Percentiles rank a stretch among this genome's conserved stretches.
These are phyloP conservation scores for Cotoneaster glaucophyllus DNA, from an alignment of 306 rosid genomes.

Conservation along the genomic window DNA sequence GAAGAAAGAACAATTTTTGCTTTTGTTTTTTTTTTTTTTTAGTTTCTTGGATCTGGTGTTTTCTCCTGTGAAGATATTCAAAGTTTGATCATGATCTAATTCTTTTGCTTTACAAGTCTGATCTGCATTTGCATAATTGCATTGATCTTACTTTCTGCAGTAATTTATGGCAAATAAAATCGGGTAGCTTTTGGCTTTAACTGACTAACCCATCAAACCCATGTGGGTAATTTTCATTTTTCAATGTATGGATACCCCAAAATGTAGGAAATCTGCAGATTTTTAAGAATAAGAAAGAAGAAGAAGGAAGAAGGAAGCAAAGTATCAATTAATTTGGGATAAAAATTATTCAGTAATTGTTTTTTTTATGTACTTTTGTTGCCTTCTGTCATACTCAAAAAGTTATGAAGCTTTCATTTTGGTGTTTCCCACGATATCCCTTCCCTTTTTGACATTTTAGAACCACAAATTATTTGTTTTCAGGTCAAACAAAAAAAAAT, in stretches of 20 bases:
- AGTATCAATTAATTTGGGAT: not conserved
- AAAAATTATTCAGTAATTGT: not conserved
- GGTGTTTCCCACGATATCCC: not conserved
- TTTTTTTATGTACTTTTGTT: not conserved
- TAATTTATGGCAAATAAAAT: not conserved
- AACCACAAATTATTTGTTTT: not conserved
- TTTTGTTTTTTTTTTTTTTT: not conserved
- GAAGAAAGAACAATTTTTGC: conserved; percentile 18
- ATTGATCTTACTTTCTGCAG: not conserved
- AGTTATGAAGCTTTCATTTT: not conserved
- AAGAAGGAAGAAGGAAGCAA: not conserved
- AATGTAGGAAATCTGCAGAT: not conserved
- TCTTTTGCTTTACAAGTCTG: not conserved
- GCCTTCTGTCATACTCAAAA: not conserved
- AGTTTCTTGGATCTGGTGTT: conserved; percentile 8
- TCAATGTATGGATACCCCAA: not conserved
- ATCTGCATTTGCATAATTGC: not conserved
- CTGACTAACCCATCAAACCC: not conserved
- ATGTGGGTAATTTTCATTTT: not conserved
- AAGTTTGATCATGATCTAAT: not conserved
- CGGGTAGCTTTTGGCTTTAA: not conserved
- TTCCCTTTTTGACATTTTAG: not conserved
- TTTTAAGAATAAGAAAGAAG: not conserved
- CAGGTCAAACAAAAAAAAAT: no score
- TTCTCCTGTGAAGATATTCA: conserved; percentile 11